Percentiles rank a stretch among this genome's conserved stretches.
phyloP scores from a whole-genome alignment of 306 rosid species.

The Pterocarpus santalinus region DNA sequence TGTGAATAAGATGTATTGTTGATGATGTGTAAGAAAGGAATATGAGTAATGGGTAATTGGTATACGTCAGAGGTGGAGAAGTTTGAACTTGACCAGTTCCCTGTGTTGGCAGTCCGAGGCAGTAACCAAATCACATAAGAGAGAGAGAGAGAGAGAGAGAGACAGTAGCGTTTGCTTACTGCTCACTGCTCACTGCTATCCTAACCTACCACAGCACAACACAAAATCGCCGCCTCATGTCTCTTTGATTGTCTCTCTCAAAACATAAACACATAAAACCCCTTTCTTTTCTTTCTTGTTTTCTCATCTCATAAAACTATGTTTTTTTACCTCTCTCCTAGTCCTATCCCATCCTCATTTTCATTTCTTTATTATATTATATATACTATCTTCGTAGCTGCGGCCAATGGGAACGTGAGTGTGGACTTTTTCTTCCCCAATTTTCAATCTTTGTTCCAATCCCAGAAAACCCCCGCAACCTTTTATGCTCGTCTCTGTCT shows the following conservation, averaged over 20 bases:
- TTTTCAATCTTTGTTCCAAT: conserved; percentile 46
- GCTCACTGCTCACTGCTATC: conserved; percentile 33
- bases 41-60: not conserved
- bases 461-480: not conserved
- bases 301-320: conserved; percentile 3
- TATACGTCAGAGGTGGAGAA: conserved; percentile 24
- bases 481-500: conserved; percentile 1
- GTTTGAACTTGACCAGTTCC: conserved; percentile 40
- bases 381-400: conserved; percentile 15
- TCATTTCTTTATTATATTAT: conserved; percentile 6
- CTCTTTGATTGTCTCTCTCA: conserved; percentile 19
- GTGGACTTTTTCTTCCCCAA: conserved; percentile 53
- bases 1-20: no score
- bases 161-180: not conserved
- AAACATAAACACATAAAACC: not conserved
- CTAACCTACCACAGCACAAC: conserved; percentile 23
- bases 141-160: not conserved
- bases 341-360: not conserved
- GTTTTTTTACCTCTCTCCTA: not conserved
- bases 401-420: conserved; percentile 40
- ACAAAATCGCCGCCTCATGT: conserved; percentile 41
- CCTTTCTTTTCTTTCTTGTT: not conserved
- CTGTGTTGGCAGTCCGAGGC: conserved; percentile 4
- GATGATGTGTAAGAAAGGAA: not conserved
- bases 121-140: no score